Conservation (phyloP, 2,329 filamentous ascomycete genomes). For the Aspergillus ochraceoroseus region DNA sequence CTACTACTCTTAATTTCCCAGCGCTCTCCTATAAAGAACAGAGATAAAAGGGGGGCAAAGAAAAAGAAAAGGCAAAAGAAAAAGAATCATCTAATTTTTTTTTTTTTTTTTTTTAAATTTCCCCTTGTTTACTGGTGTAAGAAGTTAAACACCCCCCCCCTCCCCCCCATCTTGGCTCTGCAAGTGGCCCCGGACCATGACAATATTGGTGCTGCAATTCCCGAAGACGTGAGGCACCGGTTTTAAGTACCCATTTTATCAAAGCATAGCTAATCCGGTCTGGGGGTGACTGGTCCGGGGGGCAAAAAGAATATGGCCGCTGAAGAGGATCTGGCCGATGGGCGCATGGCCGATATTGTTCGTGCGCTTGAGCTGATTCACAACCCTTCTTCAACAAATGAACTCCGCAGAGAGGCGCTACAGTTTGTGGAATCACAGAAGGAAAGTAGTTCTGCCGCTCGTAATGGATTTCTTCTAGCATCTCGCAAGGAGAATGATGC, state of each 20-base stretch:
- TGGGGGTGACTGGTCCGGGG: constrained; percentile 4
- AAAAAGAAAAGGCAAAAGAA: constrained; percentile 1
- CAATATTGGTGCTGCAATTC: constrained; percentile 12
- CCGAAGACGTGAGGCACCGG: constrained; percentile 10
- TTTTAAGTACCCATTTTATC: constrained; percentile 4
- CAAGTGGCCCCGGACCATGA: constrained; percentile 15
- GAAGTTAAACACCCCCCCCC: too few relatives aligned
- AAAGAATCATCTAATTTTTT: not conserved
- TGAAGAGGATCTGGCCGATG: constrained; percentile 35
- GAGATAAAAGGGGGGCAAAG: not conserved
- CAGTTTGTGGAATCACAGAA: constrained; percentile 83
- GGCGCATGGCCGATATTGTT: constrained; percentile 56
- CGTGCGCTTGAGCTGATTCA: constrained; percentile 85
- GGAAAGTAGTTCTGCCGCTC: constrained; percentile 68
- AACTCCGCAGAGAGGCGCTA: constrained; percentile 75
- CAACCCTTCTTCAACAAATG: constrained; percentile 72
- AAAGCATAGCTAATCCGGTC: not conserved
- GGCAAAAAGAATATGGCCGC: constrained; percentile 31
- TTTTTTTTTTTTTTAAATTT: not conserved
- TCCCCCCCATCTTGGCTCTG: too few relatives aligned
- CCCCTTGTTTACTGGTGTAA: not conserved
- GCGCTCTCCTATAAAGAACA: not conserved
- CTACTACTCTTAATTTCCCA: not conserved
- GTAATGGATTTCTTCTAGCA: constrained; percentile 79
- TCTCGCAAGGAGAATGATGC: constrained; percentile 68